Conservation (phyloP, 495 filamentous ascomycete species). For the Stereocaulon alpinum region DNA sequence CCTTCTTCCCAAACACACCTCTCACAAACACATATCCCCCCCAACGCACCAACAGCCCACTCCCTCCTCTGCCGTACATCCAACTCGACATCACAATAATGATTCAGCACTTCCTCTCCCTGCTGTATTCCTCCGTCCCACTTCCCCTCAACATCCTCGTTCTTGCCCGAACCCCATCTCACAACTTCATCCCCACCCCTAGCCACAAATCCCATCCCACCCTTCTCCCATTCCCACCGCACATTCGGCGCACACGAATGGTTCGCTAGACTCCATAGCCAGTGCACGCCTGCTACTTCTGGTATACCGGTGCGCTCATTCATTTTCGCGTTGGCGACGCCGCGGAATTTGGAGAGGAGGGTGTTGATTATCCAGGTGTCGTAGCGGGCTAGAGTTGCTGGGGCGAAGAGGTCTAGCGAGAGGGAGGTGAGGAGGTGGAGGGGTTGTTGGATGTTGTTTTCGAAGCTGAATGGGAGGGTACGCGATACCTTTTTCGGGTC, state of each 20-base stretch:
- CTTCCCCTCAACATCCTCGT: constrained; percentile 48
- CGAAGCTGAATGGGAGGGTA: constrained; percentile 75
- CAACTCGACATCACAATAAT: constrained; percentile 86
- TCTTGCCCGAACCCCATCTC: constrained; percentile 48
- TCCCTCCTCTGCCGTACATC: constrained; percentile 70
- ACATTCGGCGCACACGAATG: constrained; percentile 94
- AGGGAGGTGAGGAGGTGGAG: constrained; percentile 83
- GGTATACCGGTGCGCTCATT: constrained; percentile 61
- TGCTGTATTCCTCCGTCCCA: constrained; percentile 49
- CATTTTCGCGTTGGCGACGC: constrained; percentile 76
- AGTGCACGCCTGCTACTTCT: constrained; percentile 69
- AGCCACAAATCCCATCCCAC: constrained; percentile 60
- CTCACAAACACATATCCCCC: constrained; percentile 73
- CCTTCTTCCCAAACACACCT: constrained; percentile 55
- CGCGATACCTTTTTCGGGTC: constrained; percentile 5
- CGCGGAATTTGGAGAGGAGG: constrained; percentile 84
- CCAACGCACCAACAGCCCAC: constrained; percentile 77
- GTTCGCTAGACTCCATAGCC: constrained; percentile 73
- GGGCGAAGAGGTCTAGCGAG: constrained; percentile 73
- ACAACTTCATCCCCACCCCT: constrained; percentile 35
- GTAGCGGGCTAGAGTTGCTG: constrained; percentile 40
- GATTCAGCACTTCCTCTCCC: constrained; percentile 78
- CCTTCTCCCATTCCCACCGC: constrained; percentile 73
- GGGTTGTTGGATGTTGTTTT: constrained; percentile 69
- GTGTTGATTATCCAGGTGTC: constrained; percentile 95